A percentile compares a stretch with the other conserved stretches of the same genome.
These are phyloP conservation scores for Chlorella vulgaris DNA, from an alignment of 139 green algal species.

Conservation along the genomic window DNA sequence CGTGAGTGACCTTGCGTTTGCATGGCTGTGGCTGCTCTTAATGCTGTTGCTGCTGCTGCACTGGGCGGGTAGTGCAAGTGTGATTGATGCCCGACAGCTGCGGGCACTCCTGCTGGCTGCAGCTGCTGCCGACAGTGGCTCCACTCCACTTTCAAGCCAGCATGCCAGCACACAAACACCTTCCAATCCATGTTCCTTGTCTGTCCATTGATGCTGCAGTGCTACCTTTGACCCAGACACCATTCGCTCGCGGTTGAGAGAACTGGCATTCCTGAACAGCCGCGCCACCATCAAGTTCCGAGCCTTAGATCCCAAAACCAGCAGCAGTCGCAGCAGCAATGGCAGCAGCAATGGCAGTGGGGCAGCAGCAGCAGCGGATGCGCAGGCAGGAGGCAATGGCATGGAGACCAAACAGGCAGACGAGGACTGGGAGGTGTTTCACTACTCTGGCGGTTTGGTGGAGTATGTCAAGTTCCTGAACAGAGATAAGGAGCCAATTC, in stretches of 20 bases:
- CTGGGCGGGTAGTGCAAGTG: too few relatives aligned
- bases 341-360: constrained; percentile 1
- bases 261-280: constrained; percentile 97
- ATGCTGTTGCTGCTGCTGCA: background rate
- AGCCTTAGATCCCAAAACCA: background rate
- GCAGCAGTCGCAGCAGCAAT: constrained; percentile 19
- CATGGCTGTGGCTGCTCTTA: background rate
- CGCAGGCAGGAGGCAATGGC: background rate
- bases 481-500: constrained; percentile 64
- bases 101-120: background rate
- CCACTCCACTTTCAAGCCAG: too few relatives aligned
- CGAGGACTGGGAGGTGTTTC: constrained; percentile 70
- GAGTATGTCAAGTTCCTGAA: constrained; percentile 91
- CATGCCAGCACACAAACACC: too few relatives aligned
- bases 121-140: background rate
- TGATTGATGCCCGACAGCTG: too few relatives aligned
- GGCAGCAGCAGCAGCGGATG: background rate
- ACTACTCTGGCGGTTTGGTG: constrained; percentile 67
- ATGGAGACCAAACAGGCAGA: too few relatives aligned
- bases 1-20: constrained; percentile 28
- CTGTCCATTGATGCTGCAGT: constrained; percentile 8
- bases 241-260: constrained; percentile 82
- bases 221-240: constrained; percentile 80
- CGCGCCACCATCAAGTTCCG: constrained; percentile 68
- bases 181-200: background rate